These are phyloP conservation scores for Thraustotheca clavata DNA, from an alignment of 352 stramenopile species.

Conservation along the genomic window DNA sequence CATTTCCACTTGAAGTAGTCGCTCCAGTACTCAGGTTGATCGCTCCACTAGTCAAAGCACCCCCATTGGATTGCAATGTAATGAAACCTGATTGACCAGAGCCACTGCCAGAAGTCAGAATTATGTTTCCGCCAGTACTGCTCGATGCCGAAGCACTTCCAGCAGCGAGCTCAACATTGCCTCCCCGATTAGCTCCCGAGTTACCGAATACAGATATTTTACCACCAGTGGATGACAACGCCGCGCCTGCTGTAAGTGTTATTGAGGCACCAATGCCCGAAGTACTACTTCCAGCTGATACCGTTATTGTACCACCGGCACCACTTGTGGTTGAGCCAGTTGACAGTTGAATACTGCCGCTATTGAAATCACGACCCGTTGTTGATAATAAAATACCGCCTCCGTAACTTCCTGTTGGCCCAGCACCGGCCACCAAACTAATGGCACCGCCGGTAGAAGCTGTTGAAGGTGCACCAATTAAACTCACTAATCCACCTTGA, in stretches of 20 bases:
- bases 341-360: constrained; percentile 33
- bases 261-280: constrained; percentile 9
- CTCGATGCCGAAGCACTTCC: not conserved
- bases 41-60: constrained; percentile 11
- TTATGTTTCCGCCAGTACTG: not conserved
- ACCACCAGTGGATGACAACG: constrained; percentile 8
- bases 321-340: constrained; percentile 25
- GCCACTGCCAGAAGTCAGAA: constrained; percentile 6
- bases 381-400: constrained; percentile 10
- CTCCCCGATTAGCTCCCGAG: constrained; percentile 23
- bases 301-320: not conserved
- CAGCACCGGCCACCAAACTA: not conserved
- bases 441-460: constrained; percentile 11
- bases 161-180: constrained; percentile 11
- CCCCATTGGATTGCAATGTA: not conserved
- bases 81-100: not conserved
- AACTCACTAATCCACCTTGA: constrained; percentile 14
- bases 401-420: constrained; percentile 1
- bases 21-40: constrained; percentile 11
- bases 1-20: constrained; percentile 7
- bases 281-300: constrained; percentile 1
- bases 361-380: constrained; percentile 22
- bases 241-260: not conserved
- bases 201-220: constrained; percentile 28
- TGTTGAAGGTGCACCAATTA: not conserved